Evolutionary conservation across 192 early-diverging fungal genomes (phyloP).

Genomic region (Backusella westeae): DNA sequence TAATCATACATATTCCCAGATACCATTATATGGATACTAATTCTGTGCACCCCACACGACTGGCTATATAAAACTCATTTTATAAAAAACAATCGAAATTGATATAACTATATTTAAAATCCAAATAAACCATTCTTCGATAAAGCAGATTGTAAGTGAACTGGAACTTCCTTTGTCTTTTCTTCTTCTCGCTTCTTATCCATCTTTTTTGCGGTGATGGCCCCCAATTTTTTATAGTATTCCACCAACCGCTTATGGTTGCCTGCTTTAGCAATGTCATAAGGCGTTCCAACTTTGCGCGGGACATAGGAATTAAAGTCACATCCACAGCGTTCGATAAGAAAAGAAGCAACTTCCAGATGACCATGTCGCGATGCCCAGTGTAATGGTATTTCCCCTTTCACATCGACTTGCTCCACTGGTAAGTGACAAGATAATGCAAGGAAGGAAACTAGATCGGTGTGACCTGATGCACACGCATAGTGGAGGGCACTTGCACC

Average conservation of each 20-base stretch:
- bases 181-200: conserved; percentile 34
- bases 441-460: conserved; percentile 22
- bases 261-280: conserved; percentile 29
- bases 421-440: conserved; percentile 17
- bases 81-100: not conserved
- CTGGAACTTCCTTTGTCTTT: conserved; percentile 17
- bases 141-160: conserved; percentile 28
- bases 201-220: conserved; percentile 27
- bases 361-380: conserved; percentile 33
- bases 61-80: not conserved
- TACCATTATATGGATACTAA: not conserved
- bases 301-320: conserved; percentile 33
- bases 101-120: not conserved
- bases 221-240: conserved; percentile 32
- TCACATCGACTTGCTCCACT: conserved; percentile 18
- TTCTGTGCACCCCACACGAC: not conserved
- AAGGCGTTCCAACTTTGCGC: conserved; percentile 28
- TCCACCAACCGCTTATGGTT: conserved; percentile 29
- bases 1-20: not conserved
- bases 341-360: conserved; percentile 22
- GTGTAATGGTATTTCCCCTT: conserved; percentile 35
- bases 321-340: conserved; percentile 28
- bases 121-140: conserved; percentile 30
- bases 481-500: conserved; percentile 35
- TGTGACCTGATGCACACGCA: conserved; percentile 31